Base-by-base conservation (phyloP, 140 eudicot genomes). In the Erigeron philadelphicus region DNA sequence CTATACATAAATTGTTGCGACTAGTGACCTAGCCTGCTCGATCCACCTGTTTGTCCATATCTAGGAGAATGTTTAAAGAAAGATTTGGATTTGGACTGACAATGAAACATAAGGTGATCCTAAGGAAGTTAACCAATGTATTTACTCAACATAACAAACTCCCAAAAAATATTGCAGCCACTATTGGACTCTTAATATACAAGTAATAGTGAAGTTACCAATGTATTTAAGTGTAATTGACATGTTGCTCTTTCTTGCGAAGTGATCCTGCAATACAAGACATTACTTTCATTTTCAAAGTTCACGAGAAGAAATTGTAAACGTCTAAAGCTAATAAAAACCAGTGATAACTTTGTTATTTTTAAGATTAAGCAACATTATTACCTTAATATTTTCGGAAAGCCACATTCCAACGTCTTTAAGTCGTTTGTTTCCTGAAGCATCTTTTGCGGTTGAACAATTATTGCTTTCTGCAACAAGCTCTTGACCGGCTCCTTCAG, bases 401-500 rank as follows among this genome's bases (percentile, higher is more conserved):
- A 91, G 79, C 97, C 97, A 91, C 80, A 85, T 61, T 12, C 97
- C 97, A 68, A 88, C 85, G 72, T 91, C 97, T 79, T 81, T 81
- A 18, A 90, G 95, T 70, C 81, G 72, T 82, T 75, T 85, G 85
- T 90, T 90, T 50, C 97, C 97, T 0, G 97, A 90, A 80, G 97
- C 94, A 85, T 90, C 97, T 71, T 82, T 76, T 64, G 75, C 79
- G 43, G 67, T 35, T 55, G 72, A 11, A 3, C 81, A 76, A 63
- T 50, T 31, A 63, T 50, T 31, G 64, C 66, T 63, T 54, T 82
- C 83, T 43, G 87, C 67, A 79, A 90, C 87, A 65, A 91, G 91
- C 64, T 91, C 97, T 76, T 91, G 95, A 61, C 95, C 97, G 1
- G 97, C 97, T 53, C 97, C 97, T 84, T 90, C 97, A 69, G 97